Evolutionary conservation across 169 alveolate genomes (phyloP), one percentile per base, ranked within the genome.

Genomic region (Cyclospora cayetanensis): DNA sequence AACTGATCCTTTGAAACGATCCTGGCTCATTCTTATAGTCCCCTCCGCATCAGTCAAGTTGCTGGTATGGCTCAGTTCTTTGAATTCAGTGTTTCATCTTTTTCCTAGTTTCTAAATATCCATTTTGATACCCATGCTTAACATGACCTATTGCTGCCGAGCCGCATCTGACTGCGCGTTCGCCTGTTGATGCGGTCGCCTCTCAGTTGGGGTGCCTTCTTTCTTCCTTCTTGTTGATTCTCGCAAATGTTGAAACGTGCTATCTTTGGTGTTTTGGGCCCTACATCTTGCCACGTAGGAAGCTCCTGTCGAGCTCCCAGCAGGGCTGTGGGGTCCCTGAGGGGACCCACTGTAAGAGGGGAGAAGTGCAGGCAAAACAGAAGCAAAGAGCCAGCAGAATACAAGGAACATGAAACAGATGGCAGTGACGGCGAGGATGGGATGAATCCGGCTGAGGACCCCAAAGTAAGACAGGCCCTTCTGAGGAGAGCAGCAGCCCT

Each of bases 171-270:
- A 18, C n/a, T 46, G n/a, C n/a, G 60, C 60, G 18, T 46, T 18
- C 60, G 18, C 60, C 60, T 46, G 60, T 46, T 18, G 9, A 18
- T 46, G 18, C 60, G 18, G n/a, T n/a, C n/a, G n/a, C n/a, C 60
- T 18, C n/a, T 18, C 9, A 46, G 60, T 46, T 46, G n/a, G 60
- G 60, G 60, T 11, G 60, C 60, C 60, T 9, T 18, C 9, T 11
- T 9, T 18, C 60, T 46, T 18, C 9, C 18, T 46, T 46, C 18
- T 46, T 18, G 9, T 46, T 18, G 9, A 11, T 46, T 18, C 9
- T 60, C n/a, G 22, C 27, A 77, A n/a, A 82, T 82, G 90, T 41
- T 82, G 63, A 82, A 82, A 41, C 76, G 90, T 25, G 90, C 90
- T 1, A 79, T 82, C 79, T 82, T 82, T 25, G 90, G 90, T 37